Evolutionary conservation across 108 stramenopile genomes (phyloP).

Genomic region (Nitzschia sp.): DNA sequence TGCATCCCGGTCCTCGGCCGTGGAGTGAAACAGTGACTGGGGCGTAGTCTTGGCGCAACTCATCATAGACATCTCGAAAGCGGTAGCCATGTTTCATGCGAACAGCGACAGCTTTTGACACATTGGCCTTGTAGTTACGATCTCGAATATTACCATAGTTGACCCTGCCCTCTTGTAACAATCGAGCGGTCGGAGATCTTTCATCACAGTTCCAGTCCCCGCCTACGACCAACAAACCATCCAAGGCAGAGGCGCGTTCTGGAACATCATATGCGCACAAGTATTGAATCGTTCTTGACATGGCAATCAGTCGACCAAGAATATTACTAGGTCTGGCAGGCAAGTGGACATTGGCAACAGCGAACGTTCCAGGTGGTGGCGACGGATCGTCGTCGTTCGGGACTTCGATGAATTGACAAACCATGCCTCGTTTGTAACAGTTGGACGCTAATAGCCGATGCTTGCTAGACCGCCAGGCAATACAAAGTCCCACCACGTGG

Average conservation of each 20-base stretch:
- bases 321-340: slow-evolving; percentile 44
- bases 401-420: slow-evolving; percentile 37
- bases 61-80: slow-evolving; percentile 42
- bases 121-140: slow-evolving; percentile 46
- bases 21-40: slow-evolving; percentile 48
- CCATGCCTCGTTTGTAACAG: slow-evolving; percentile 46
- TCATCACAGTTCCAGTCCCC: slow-evolving; percentile 57
- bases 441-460: slow-evolving; percentile 31
- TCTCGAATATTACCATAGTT: slow-evolving; percentile 40
- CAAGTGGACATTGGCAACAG: slow-evolving; percentile 49
- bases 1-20: slow-evolving; percentile 49
- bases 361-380: slow-evolving; percentile 20
- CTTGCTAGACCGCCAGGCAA: slow-evolving; percentile 47
- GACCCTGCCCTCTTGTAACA: slow-evolving; percentile 29
- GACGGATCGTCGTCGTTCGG: neutral
- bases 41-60: slow-evolving; percentile 27
- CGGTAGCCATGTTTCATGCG: slow-evolving; percentile 44
- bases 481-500: slow-evolving; percentile 41
- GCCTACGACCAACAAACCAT: slow-evolving; percentile 38
- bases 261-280: slow-evolving; percentile 10
- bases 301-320: slow-evolving; percentile 36
- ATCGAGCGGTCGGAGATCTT: slow-evolving; percentile 24
- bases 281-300: slow-evolving; percentile 36
- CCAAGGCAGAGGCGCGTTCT: slow-evolving; percentile 10
- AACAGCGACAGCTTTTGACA: slow-evolving; percentile 41